Evolutionary conservation across 2,329 filamentous ascomycete species (phyloP), one percentile per base, ranked within the genome.

Genomic region (Penicillium oxalicum): DNA sequence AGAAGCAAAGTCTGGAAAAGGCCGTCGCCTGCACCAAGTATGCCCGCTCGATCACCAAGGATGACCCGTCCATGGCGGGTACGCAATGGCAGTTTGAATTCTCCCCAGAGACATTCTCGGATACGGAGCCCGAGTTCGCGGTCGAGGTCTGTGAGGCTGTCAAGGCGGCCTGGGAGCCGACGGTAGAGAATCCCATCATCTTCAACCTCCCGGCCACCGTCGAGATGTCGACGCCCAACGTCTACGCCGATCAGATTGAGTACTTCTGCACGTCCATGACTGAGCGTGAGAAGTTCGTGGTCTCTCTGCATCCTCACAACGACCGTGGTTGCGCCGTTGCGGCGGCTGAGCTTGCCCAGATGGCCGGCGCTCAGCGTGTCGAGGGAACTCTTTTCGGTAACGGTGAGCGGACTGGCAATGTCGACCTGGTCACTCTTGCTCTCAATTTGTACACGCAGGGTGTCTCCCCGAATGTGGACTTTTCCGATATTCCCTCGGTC

Each of bases 161-260:
- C 62, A 96, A 95, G 78, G 85, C 78, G 5, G 93, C 91, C 0
- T 98, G 93, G 93, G 90, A 78, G 54, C 91, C 93, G 0, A 82
- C 81, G 0, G 82, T 76, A 35, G 82, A 88, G 68, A 84, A 83
- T 60, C 88, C 86, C 41, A 88, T 98, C 69, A 95, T 98, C 66
- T 93, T 98, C 78, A 97, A 97, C 74, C 78, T 98, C 44, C 91
- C 93, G 0, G 91, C 93, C 1, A 98, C 93, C 0, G 91, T 97
- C 33, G 93, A 98, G 73, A 84, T 96, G 83, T 74, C 88, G 0
- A 96, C 93, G 0, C 91, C 91, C 32, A 98, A 98, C 67, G 81
- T 96, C 41, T 98, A 93, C 67, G 93, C 93, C 43, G 93, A 98
- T 65, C 87, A 94, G 73, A 88, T 98, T 54, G 93, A 98, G 69